Base-by-base conservation (phyloP, 2,329 filamentous ascomycete species). In the Pochonia chlamydosporia region DNA sequence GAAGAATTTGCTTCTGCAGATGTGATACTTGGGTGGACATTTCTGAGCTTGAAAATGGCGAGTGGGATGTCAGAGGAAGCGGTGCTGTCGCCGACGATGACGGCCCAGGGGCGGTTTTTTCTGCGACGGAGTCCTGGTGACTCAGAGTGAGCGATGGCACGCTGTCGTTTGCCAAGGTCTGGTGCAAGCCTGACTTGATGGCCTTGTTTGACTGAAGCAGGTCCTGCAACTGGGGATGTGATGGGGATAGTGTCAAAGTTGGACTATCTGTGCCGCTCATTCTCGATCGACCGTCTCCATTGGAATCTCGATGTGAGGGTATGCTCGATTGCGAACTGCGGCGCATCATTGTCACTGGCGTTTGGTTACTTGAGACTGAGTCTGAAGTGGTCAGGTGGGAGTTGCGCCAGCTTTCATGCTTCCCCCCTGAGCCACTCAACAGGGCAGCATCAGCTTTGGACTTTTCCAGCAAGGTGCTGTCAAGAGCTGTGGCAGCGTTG, bases 1-100 rank as follows among this genome's bases (percentile, higher is more conserved):
- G 69, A 45, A 89, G 77, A n/a, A 89, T 78, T 56, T 90, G 84
- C 36, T 85, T 78, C 54, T 89, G 82, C 3, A 93, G 68, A 53
- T 81, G 79, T 1, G 76, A 68, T 24, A 75, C 58, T 48, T 75
- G 68, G 14, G 67, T 60, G 50, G 65, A 57, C 42, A 57, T 45
- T 44, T 71, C 63, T 41, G 61, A 59, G 9, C 61, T 56, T 3
- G 65, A 59, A 3, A 58, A 53, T 2, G 61, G 61, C 2, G 60
- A 56, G 44, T 53, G 62, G 24, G 56, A 53, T 49, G 43, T 56
- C 26, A 44, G 60, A 20, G 58, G 59, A 23, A 63, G 57, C 8
- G 63, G 56, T 20, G 62, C 40, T 16, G 13, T 21, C n/a, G 23
- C n/a, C 16, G 47, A 26, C 26, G 31, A 10, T 46, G 44, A 20